These are phyloP conservation scores for Aurantiochytrium sp. DNA, from an alignment of 108 stramenopile species.

Conservation along the genomic window DNA sequence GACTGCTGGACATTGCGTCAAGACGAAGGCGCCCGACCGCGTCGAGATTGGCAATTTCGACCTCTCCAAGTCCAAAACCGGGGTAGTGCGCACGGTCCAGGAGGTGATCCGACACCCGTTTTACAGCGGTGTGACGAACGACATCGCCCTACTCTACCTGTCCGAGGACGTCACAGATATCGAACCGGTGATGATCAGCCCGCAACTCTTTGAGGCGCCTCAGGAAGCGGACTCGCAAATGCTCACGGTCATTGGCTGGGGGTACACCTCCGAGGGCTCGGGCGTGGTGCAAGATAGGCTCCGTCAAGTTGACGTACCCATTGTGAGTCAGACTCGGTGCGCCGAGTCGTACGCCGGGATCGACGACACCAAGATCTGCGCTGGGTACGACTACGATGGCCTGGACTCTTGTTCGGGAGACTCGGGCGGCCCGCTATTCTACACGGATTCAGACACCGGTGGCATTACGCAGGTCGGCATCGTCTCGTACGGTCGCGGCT, in stretches of 20 bases:
- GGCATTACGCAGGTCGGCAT: constrained; percentile 3
- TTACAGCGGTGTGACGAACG: neutral
- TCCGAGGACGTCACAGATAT: neutral
- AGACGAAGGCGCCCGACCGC: neutral
- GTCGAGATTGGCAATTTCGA: neutral
- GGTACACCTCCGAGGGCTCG: neutral
- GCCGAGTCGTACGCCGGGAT: neutral
- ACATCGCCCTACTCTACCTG: neutral
- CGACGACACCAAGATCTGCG: neutral
- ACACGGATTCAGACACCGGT: neutral
- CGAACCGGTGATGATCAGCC: neutral
- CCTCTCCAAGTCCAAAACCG: neutral
- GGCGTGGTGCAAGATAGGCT: neutral
- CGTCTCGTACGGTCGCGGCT: neutral
- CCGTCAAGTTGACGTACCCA: neutral
- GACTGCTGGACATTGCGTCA: constrained; percentile 30
- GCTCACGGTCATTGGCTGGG: neutral
- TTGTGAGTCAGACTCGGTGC: neutral
- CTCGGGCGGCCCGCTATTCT: neutral
- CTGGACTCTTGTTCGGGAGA: neutral
- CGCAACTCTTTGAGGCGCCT: neutral
- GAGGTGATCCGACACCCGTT: neutral
- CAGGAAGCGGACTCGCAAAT: neutral
- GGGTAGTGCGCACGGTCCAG: neutral
- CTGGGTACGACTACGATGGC: neutral